Evolutionary conservation across 1,139 yeast species (phyloP).

Genomic region (Tardiomyces depauwii): DNA sequence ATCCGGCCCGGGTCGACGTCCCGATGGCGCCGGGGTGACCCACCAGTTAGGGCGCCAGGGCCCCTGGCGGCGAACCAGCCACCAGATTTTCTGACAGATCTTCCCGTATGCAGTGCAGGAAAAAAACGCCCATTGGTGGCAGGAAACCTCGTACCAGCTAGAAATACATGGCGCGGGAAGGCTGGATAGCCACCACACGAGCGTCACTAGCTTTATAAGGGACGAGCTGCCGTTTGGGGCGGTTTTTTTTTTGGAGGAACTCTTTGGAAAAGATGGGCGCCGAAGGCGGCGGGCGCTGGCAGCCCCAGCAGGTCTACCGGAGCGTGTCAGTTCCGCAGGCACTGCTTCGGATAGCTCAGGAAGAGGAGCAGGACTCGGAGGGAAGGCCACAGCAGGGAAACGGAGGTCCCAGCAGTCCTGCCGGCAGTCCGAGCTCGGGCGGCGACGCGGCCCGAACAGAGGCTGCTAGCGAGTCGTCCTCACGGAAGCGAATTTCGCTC

Average conservation of each 20-base stretch:
- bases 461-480: not conserved
- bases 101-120: not conserved
- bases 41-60: no score
- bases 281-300: slow-evolving; percentile 1
- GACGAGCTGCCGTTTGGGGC: not conserved
- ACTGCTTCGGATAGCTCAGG: not conserved
- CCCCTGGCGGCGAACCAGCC: not conserved
- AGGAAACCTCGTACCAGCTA: not conserved
- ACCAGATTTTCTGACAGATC: not conserved
- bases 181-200: not conserved
- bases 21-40: no score
- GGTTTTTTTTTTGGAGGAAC: not conserved
- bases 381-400: no score
- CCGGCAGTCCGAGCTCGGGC: not conserved
- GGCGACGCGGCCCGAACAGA: not conserved
- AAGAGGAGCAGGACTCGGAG: not conserved
- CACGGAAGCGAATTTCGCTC: not conserved
- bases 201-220: not conserved
- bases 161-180: not conserved
- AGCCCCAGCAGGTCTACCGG: not conserved
- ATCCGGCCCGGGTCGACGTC: no score
- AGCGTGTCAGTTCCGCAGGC: not conserved
- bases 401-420: not conserved
- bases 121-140: not conserved
- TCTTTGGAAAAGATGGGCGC: not conserved